Percentiles rank a stretch among this genome's conserved stretches.
phyloP scores from a whole-genome alignment of 2,329 filamentous ascomycete species.

The Dactylellina drechsleri region DNA sequence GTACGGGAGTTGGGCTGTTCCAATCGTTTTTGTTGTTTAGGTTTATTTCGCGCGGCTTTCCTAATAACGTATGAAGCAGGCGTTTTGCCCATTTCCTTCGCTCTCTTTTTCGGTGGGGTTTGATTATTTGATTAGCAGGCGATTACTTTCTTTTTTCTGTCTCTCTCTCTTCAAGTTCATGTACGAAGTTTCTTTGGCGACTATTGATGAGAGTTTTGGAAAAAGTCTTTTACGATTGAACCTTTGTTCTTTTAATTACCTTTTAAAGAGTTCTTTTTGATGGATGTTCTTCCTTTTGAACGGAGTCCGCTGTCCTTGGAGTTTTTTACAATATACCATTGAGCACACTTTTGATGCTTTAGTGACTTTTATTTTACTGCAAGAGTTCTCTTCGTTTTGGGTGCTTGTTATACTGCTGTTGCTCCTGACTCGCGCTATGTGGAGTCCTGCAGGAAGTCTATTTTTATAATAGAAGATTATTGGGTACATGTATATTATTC shows the following conservation, averaged over 20 bases:
- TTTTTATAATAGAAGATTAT: no score
- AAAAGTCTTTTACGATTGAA: constrained; percentile 12
- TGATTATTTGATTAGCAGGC: constrained; percentile 28
- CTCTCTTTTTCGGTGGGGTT: constrained; percentile 24
- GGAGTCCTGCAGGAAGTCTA: no score
- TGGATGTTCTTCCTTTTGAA: not conserved
- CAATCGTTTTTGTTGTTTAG: not conserved
- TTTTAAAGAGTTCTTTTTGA: not conserved
- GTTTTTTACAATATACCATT: constrained; percentile 1
- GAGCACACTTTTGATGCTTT: not conserved
- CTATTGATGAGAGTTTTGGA: constrained; percentile 19
- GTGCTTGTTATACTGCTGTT: no score
- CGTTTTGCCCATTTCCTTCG: constrained; percentile 22
- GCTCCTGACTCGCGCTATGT: no score
- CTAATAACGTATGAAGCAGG: not conserved
- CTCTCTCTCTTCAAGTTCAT: constrained; percentile 21
- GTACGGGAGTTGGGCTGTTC: not conserved
- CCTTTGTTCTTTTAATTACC: not conserved
- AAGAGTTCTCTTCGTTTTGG: no score
- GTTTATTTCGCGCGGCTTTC: not conserved
- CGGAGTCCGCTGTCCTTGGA: constrained; percentile 1
- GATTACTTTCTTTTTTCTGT: constrained; percentile 26
- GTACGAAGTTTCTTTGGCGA: constrained; percentile 10
- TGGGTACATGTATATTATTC: no score
- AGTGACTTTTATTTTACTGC: not conserved